phyloP scores from a whole-genome alignment of 2,329 filamentous ascomycete species.

The Epichloe elymi region DNA sequence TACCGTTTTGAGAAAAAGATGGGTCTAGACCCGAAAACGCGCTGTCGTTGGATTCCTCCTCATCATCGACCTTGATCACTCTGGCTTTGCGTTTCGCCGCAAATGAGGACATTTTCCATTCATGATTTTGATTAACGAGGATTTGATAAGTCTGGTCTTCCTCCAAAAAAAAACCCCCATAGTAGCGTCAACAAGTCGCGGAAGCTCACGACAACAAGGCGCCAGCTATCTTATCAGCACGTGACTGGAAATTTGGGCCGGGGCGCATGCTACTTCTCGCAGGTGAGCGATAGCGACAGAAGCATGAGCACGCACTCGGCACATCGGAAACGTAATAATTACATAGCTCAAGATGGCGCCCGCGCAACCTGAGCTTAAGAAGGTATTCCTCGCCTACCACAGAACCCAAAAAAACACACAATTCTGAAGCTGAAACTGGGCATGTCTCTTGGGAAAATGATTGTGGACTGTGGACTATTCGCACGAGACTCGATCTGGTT shows the following conservation, averaged over 20 bases:
- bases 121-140: not conserved
- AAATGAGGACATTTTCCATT: slow-evolving; percentile 38
- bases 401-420: not conserved
- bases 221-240: slow-evolving; percentile 33
- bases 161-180: no score
- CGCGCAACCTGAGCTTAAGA: slow-evolving; percentile 97
- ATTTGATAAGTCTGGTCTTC: not conserved
- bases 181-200: not conserved
- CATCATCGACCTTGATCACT: slow-evolving; percentile 59
- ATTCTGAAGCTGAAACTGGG: not conserved
- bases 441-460: not conserved
- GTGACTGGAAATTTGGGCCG: slow-evolving; percentile 23
- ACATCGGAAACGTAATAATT: not conserved
- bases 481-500: not conserved
- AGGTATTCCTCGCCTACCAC: slow-evolving; percentile 43
- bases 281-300: slow-evolving; percentile 16
- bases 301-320: slow-evolving; percentile 9
- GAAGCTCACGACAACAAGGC: slow-evolving; percentile 2
- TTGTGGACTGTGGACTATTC: not conserved
- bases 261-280: slow-evolving; percentile 3
- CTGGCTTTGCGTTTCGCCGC: slow-evolving; percentile 55
- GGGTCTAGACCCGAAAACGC: slow-evolving; percentile 12
- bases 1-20: slow-evolving; percentile 22
- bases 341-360: slow-evolving; percentile 66
- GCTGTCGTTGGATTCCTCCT: slow-evolving; percentile 34